These are phyloP conservation scores for Pseudonectria buxi DNA, from an alignment of 2,329 filamentous ascomycete species.

Conservation along the genomic window DNA sequence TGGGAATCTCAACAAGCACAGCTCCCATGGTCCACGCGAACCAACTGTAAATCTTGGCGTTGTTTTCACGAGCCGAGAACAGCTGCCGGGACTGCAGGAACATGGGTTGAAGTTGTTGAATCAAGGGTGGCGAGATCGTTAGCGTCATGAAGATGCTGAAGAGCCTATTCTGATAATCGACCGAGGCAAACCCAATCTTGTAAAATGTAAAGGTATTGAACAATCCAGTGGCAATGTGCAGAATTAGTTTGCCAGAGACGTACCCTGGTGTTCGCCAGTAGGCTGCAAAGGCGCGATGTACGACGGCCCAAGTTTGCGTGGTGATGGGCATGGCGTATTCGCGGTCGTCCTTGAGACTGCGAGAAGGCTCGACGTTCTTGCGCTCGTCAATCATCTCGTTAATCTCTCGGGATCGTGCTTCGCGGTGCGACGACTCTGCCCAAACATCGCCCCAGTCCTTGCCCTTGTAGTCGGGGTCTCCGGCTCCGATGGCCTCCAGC, in stretches of 20 bases:
- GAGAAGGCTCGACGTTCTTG: constrained; percentile 29
- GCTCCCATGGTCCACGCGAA: constrained; percentile 59
- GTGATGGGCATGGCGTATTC: constrained; percentile 57
- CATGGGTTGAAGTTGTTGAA: constrained; percentile 70
- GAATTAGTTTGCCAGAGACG: constrained; percentile 53
- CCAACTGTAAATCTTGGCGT: constrained; percentile 77
- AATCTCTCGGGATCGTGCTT: constrained; percentile 43
- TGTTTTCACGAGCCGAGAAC: constrained; percentile 66
- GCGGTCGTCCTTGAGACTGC: constrained; percentile 41
- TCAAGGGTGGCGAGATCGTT: constrained; percentile 65
- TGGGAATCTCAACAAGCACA: constrained; percentile 64
- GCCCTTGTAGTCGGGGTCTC: constrained; percentile 52
- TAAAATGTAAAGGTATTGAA: constrained; percentile 70
- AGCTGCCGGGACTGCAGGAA: constrained; percentile 60
- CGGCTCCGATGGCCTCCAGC: constrained; percentile 54
- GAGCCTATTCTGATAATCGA: constrained; percentile 63
- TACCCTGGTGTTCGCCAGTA: constrained; percentile 64
- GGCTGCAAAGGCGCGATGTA: constrained; percentile 51
- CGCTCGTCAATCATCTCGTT: constrained; percentile 42
- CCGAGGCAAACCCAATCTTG: constrained; percentile 47
- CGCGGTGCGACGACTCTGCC: constrained; percentile 44
- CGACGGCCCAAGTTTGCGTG: constrained; percentile 47
- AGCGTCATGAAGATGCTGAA: constrained; percentile 74
- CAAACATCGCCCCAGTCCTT: constrained; percentile 59
- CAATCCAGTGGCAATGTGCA: constrained; percentile 55